Base-by-base conservation (phyloP, 1,139 yeast species). In the Hansenula sp. region DNA sequence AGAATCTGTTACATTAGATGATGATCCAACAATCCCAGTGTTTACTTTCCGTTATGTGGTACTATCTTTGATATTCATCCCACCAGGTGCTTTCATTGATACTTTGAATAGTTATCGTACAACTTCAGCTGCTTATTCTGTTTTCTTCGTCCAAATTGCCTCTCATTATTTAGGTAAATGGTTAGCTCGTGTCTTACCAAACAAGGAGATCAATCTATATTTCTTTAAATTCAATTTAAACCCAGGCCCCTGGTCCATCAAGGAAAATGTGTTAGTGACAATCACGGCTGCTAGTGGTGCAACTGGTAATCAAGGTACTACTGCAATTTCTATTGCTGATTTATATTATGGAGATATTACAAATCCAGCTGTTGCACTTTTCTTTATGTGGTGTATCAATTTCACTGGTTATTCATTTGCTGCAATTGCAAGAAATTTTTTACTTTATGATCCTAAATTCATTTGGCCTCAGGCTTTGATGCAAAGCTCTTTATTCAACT, bases 271-370 rank as follows among this genome's bases (percentile, higher is more conserved):
- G 2, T 8, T 38, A n/a, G 41, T 38, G 59, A 71, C 77, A 2
- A 61, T 72, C 21, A 69, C 76, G 1, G 76, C 76, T 1, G 70
- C 69, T 30, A 66, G 71, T n/a, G 76, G 76, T 13, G 76, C 77
- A 9, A 72, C 76, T 0, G 76, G 76, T 3, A 71, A 70, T 43
- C 61, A 66, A 45, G 77, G 74, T 12, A 71, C 76, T 2, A 61
- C 61, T 33, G 67, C 74, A 1, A 52, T 72, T 10, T 67, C 76
- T 0, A 52, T 72, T 39, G 76, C 76, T 1, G 70, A 71, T 41
- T 54, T 70, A 4, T 69, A 66, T 47, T 72, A 68, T 48, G 60
- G 57, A 13, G 66, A 67, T 38, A 56, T 49, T 6, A 67, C 70
- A 1, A 48, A 61, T 39, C 59, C 69, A 0, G 42, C 59, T 0